Base-by-base conservation (phyloP, 805 yeast genomes). In the Danielia oregonensis region DNA sequence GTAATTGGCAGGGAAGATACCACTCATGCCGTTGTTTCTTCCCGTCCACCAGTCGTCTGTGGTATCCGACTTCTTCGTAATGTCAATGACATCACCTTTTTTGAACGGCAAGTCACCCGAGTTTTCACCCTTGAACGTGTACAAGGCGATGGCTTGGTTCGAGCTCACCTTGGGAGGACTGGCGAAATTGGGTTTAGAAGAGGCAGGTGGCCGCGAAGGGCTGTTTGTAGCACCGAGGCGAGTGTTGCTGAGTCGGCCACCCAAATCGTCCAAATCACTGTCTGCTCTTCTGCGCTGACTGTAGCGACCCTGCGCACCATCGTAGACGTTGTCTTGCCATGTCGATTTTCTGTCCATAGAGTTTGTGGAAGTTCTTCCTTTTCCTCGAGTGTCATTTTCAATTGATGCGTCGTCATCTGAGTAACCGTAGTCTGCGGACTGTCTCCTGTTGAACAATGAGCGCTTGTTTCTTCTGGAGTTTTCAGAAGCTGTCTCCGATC, bases 41-140 rank as follows among this genome's bases (percentile, higher is more conserved):
- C 98, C 98, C 0, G 96, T 87, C 98, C 98, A 93, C 98, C 98
- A 93, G 58, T 93, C 97, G 57, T 93, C 95, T 32, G 79, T 77
- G 10, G 96, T 82, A 6, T 84, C 89, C 7, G 93, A 79, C 60
- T 85, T 86, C 59, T 88, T 86, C 36, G 86, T 65, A 46, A 93
- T 84, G 27, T 86, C 82, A 48, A 93, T 86, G 11, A 86, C 83
- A 59, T 93, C 98, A 36, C 98, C 98, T 68, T 93, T 93, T 47
- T 78, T 81, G 71, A 93, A 93, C 4, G 95, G 76, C 52, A 93
- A 70, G 59, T 93, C 98, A 5, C 97, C 97, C n/a, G 72, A 56
- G 63, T 91, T 94, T 59, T 89, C 95, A 17, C 97, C 97, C 33
- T 80, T 83, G 59, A 93, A 91, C 2, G 88, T 72, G 62, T 75